A percentile compares a stretch with the other conserved stretches of the same genome.
Evolutionary conservation across 192 early-diverging fungal species (phyloP).

Genomic region (Backusella luteola): DNA sequence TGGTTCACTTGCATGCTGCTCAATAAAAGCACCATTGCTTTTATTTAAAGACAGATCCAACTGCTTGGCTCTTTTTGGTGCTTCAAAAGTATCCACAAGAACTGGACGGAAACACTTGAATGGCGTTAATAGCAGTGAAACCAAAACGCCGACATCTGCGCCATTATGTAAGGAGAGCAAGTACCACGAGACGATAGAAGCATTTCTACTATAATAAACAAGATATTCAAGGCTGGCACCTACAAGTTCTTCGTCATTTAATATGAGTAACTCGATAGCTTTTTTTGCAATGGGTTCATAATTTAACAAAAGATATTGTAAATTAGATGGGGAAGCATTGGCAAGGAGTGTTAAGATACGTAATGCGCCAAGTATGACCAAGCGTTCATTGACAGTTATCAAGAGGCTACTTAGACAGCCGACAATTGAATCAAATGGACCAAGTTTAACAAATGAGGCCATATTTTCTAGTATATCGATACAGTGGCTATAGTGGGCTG

Average conservation of each 20-base stretch:
- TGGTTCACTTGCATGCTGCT: neutral
- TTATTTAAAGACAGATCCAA: neutral
- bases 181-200: constrained; percentile 40
- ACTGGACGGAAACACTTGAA: constrained; percentile 15
- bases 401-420: constrained; percentile 50
- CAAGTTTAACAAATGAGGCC: constrained; percentile 50
- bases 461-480: constrained; percentile 75
- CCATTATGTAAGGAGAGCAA: constrained; percentile 44
- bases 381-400: constrained; percentile 56
- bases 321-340: constrained; percentile 37
- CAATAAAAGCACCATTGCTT: neutral
- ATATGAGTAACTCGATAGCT: constrained; percentile 47
- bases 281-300: constrained; percentile 49
- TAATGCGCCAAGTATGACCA: constrained; percentile 57
- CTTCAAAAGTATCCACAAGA: neutral
- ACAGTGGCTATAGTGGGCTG: constrained; percentile 50
- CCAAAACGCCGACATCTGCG: constrained; percentile 47
- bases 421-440: constrained; percentile 60
- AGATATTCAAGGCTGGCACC: constrained; percentile 67
- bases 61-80: neutral
- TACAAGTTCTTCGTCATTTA: constrained; percentile 57
- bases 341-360: constrained; percentile 59
- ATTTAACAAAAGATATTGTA: constrained; percentile 29
- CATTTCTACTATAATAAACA: constrained; percentile 58
- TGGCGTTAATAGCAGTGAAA: constrained; percentile 40